Conservation (phyloP, 306 rosid species). For the Quercus berberidifolia region DNA sequence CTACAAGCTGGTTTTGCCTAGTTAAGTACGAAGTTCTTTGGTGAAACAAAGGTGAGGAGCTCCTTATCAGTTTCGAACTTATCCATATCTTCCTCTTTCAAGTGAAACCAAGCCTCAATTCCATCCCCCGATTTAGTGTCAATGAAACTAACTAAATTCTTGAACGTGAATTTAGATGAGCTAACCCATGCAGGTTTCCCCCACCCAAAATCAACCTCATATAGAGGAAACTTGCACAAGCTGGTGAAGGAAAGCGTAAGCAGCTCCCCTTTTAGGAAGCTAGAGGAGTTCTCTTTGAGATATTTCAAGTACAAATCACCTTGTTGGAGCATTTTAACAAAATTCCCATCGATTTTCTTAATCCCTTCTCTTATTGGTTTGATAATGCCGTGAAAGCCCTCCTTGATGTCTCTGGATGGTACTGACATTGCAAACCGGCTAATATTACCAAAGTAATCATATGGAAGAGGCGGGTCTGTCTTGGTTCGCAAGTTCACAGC, state of each 20-base stretch:
- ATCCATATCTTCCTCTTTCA: slow-evolving; percentile 29
- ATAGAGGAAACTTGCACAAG: background rate
- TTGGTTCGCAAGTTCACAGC: slow-evolving; percentile 35
- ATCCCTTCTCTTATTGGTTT: slow-evolving; percentile 13
- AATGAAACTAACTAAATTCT: slow-evolving; percentile 20
- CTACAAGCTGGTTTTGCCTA: no score
- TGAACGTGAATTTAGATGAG: slow-evolving; percentile 1
- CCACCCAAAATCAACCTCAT: slow-evolving; percentile 41
- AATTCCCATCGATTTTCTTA: slow-evolving; percentile 3
- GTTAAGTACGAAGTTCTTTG: no score
- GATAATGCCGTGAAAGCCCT: slow-evolving; percentile 1
- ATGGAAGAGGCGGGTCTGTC: slow-evolving; percentile 30
- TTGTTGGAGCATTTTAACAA: background rate
- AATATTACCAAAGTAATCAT: slow-evolving; percentile 30
- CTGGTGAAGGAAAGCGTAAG: background rate
- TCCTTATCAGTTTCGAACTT: background rate
- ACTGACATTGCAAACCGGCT: background rate
- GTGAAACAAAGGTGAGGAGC: background rate
- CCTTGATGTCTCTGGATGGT: background rate
- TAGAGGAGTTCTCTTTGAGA: background rate
- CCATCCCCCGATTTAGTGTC: slow-evolving; percentile 17
- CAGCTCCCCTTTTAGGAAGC: background rate
- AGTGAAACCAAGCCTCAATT: slow-evolving; percentile 33
- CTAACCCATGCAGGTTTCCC: slow-evolving; percentile 40
- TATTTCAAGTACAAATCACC: background rate